Evolutionary conservation across 768 basidiomycete species (phyloP).

Genomic region (Agaricus blazei): DNA sequence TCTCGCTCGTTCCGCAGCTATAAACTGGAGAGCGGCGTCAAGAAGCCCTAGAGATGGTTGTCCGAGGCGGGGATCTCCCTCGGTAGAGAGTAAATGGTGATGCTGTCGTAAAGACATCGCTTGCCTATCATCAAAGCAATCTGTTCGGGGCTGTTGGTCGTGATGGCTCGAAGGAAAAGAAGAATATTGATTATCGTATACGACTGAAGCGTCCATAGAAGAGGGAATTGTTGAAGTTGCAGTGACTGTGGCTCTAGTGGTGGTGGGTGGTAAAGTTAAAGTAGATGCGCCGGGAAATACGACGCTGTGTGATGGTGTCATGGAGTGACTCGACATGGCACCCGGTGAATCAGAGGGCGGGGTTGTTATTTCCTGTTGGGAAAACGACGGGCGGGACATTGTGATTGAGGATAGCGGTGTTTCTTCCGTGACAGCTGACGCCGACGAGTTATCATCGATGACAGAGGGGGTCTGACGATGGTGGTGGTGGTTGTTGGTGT

Average conservation of each 20-base stretch:
- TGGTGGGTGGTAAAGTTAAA: neutral
- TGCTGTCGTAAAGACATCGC: neutral
- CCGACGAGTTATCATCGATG: slow-evolving; percentile 7
- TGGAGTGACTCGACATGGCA: slow-evolving; percentile 2
- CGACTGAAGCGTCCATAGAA: slow-evolving; percentile 3
- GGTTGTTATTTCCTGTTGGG: neutral
- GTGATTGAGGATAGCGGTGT: slow-evolving; percentile 1
- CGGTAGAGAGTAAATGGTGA: neutral
- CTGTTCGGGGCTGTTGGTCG: neutral
- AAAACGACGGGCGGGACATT: neutral
- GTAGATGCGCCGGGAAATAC: neutral
- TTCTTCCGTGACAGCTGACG: slow-evolving; percentile 2
- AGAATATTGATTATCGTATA: neutral
- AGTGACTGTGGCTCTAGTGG: neutral
- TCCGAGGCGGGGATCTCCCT: slow-evolving; percentile 19
- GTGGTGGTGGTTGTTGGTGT: neutral
- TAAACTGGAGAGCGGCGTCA: slow-evolving; percentile 69
- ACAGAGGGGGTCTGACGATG: neutral
- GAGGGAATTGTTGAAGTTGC: neutral
- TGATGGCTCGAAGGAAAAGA: slow-evolving; percentile 1
- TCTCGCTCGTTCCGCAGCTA: slow-evolving; percentile 64
- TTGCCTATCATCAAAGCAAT: neutral
- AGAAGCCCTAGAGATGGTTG: slow-evolving; percentile 70
- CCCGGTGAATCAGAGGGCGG: slow-evolving; percentile 1
- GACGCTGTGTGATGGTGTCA: slow-evolving; percentile 5